These are phyloP conservation scores for Intubia oerlemansii DNA, from an alignment of 2,329 filamentous ascomycete genomes.

Conservation along the genomic window DNA sequence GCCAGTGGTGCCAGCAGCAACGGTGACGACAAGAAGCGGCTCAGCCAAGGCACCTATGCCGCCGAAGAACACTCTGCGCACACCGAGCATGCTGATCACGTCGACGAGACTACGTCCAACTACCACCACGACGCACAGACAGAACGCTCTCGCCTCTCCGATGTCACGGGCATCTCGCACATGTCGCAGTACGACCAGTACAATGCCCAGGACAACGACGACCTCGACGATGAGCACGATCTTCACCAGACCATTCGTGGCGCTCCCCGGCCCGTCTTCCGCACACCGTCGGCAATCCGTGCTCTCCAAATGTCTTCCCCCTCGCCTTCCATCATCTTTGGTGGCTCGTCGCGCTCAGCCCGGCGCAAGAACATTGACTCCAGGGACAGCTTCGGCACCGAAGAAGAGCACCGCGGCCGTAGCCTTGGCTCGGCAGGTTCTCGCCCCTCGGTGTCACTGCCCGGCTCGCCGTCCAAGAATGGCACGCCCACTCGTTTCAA, in stretches of 20 bases:
- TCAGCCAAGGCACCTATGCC: too few species aligned
- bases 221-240: slow-evolving; percentile 17
- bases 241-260: slow-evolving; percentile 29
- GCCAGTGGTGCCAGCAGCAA: slow-evolving; percentile 6
- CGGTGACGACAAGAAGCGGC: slow-evolving; percentile 1
- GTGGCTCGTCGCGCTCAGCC: slow-evolving; percentile 33
- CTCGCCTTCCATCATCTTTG: slow-evolving; percentile 25
- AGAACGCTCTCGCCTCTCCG: slow-evolving; percentile 19
- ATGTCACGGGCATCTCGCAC: slow-evolving; percentile 28
- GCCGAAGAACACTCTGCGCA: slow-evolving; percentile 3
- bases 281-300: slow-evolving; percentile 46
- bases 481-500: slow-evolving; percentile 36
- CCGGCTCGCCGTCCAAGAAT: slow-evolving; percentile 27
- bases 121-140: too few species aligned
- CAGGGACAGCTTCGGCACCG: too few species aligned
- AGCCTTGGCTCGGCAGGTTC: slow-evolving; percentile 2
- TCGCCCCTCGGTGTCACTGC: slow-evolving; percentile 1
- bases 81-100: slow-evolving; percentile 3
- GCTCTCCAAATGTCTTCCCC: slow-evolving; percentile 55
- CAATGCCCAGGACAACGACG: slow-evolving; percentile 18
- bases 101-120: slow-evolving; percentile 10
- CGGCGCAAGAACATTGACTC: too few species aligned
- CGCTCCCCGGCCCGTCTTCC: slow-evolving; percentile 40
- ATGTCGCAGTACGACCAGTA: slow-evolving; percentile 28
- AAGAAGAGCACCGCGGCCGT: slow-evolving; percentile 1